A percentile compares a stretch with the other conserved stretches of the same genome.
Conservation (phyloP, 2,329 filamentous ascomycete species). For the Beauveria varroae region DNA sequence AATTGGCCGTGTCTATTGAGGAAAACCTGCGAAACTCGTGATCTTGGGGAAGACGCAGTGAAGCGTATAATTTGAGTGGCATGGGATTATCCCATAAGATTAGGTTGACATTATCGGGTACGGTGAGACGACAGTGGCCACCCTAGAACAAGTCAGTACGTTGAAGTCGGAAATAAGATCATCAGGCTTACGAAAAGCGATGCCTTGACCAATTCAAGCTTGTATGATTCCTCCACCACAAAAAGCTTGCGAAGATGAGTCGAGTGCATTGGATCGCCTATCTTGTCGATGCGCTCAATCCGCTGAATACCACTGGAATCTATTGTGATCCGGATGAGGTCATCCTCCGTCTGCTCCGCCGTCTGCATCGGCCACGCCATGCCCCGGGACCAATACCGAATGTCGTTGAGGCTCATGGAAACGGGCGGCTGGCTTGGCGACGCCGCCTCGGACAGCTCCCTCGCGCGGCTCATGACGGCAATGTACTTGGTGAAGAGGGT, state of each 20-base stretch:
- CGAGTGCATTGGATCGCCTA: neutral
- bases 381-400: neutral
- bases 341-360: neutral
- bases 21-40: neutral
- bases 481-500: neutral
- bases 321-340: neutral
- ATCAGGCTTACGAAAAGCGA: neutral
- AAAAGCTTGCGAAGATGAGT: neutral
- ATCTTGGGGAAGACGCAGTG: neutral
- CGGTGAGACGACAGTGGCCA: neutral
- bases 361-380: neutral
- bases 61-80: neutral
- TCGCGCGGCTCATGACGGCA: conserved; percentile 4
- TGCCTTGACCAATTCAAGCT: neutral
- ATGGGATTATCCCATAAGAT: neutral
- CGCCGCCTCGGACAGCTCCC: neutral
- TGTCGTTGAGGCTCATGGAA: neutral
- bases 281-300: neutral
- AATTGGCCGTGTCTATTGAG: neutral
- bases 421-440: neutral
- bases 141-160: neutral
- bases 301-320: conserved; percentile 4
- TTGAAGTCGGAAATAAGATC: neutral
- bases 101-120: neutral
- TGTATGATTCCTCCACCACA: neutral